Conservation (phyloP, 805 yeast species). For the Ogataea wickerhamii region DNA sequence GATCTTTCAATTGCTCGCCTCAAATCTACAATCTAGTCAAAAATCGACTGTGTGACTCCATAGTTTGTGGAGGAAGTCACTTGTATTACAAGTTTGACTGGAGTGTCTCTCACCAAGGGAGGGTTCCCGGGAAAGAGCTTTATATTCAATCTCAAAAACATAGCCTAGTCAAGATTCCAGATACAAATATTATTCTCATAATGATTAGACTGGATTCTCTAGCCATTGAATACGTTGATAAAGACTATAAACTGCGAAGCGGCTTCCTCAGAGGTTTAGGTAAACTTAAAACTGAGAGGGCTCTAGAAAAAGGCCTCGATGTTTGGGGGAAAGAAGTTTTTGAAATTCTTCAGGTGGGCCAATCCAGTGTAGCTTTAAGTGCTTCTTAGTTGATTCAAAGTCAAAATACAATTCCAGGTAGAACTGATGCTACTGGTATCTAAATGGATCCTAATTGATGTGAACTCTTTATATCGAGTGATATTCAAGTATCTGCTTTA, state of each 20-base stretch:
- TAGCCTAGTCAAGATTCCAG: neutral
- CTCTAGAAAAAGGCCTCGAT: neutral
- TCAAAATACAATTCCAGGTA: no score
- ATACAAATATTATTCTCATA: neutral
- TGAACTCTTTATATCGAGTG: no score
- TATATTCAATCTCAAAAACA: neutral
- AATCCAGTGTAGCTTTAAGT: neutral
- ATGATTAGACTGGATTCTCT: constrained; percentile 1
- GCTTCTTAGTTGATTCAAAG: no score
- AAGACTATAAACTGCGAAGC: neutral
- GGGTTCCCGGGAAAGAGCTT: no score
- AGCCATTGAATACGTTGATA: neutral
- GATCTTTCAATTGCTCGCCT: neutral
- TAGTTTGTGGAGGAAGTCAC: neutral
- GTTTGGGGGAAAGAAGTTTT: neutral
- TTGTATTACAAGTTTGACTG: constrained; percentile 2
- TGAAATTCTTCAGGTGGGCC: constrained; percentile 7
- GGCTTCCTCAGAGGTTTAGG: neutral
- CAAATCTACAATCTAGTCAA: neutral
- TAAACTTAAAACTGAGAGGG: neutral
- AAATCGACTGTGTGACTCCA: neutral
- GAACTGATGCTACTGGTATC: no score
- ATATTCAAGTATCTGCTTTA: neutral
- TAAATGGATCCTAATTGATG: no score
- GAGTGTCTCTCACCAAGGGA: neutral